A percentile compares a stretch with the other conserved stretches of the same genome.
Conservation (phyloP, 2,329 filamentous ascomycete genomes). For the Trichoderma semiorbis region DNA sequence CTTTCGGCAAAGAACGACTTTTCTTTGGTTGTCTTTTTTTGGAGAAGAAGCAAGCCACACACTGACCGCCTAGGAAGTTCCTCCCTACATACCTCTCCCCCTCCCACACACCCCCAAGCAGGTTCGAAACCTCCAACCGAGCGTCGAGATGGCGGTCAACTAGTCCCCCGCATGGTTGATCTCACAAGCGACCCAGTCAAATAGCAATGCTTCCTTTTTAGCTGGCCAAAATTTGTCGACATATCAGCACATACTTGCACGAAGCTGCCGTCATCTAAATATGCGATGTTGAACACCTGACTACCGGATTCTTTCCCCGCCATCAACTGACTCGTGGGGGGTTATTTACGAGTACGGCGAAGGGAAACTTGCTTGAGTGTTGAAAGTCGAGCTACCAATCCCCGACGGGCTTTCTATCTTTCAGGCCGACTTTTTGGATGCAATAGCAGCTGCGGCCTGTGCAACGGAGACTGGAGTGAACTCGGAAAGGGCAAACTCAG, state of each 20-base stretch:
- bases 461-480: conserved; percentile 30
- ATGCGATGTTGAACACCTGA: conserved; percentile 8
- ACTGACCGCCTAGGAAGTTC: conserved; percentile 10
- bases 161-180: conserved; percentile 1
- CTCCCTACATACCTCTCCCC: not conserved
- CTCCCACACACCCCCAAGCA: not conserved
- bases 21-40: not conserved
- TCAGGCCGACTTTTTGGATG: not conserved
- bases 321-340: not conserved
- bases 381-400: not conserved
- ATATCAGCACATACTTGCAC: not conserved
- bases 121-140: not conserved
- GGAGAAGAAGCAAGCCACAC: conserved; percentile 3
- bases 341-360: not conserved
- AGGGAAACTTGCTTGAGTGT: not conserved
- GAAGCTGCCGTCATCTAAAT: conserved; percentile 1
- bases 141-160: conserved; percentile 16
- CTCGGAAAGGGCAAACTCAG: conserved; percentile 33
- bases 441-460: conserved; percentile 4
- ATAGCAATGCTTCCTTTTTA: not conserved
- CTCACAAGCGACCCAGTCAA: conserved; percentile 11
- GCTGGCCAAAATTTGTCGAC: not conserved
- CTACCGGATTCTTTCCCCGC: conserved; percentile 1
- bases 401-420: not conserved
- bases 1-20: not conserved